Evolutionary conservation across 1,139 yeast species (phyloP).

Genomic region (Yamadazyma trypodendri): DNA sequence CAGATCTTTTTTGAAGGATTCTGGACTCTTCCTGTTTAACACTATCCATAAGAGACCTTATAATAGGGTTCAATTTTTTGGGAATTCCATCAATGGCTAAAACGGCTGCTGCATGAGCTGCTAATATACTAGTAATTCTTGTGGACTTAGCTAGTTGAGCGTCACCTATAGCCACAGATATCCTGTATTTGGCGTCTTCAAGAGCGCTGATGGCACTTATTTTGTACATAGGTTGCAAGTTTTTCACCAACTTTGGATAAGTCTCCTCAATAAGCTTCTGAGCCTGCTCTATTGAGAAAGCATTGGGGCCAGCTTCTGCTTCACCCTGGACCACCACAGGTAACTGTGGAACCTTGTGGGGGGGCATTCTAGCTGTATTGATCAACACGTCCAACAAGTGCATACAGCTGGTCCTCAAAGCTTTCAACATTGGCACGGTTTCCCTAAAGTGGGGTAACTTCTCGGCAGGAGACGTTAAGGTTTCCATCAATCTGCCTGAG

Average conservation of each 20-base stretch:
- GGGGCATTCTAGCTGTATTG: conserved; percentile 71
- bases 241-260: conserved; percentile 62
- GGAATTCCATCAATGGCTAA: conserved; percentile 69
- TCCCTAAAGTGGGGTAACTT: conserved; percentile 69
- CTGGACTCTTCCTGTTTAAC: conserved; percentile 72
- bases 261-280: conserved; percentile 65
- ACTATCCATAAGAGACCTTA: conserved; percentile 90
- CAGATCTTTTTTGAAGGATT: conserved; percentile 69
- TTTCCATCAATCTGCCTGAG: conserved; percentile 28
- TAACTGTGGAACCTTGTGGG: conserved; percentile 75
- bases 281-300: conserved; percentile 80
- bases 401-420: conserved; percentile 84
- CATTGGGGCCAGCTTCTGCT: conserved; percentile 90
- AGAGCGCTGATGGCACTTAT: conserved; percentile 71
- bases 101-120: conserved; percentile 76
- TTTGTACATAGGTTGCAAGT: conserved; percentile 69
- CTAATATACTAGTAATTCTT: conserved; percentile 63
- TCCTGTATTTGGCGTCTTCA: conserved; percentile 75
- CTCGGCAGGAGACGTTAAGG: conserved; percentile 42
- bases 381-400: conserved; percentile 77
- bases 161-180: conserved; percentile 65
- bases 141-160: conserved; percentile 55
- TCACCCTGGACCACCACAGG: conserved; percentile 95
- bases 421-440: conserved; percentile 79
- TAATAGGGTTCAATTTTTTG: conserved; percentile 81